phyloP scores from a whole-genome alignment of 2,329 filamentous ascomycete genomes.

The Macroventuria anomochaeta region DNA sequence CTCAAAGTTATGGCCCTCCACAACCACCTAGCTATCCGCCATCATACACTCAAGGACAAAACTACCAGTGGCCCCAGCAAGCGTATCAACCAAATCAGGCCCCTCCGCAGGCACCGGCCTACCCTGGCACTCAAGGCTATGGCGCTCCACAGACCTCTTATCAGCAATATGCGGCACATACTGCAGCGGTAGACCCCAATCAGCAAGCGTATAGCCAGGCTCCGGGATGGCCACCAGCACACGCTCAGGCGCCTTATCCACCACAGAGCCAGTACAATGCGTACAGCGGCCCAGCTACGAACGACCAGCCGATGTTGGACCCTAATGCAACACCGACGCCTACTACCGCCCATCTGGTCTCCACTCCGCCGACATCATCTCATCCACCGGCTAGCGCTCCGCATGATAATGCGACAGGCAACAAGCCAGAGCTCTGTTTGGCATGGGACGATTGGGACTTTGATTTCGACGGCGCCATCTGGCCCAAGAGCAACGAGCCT shows the following conservation, averaged over 20 bases:
- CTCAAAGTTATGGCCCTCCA: slow-evolving; percentile 34
- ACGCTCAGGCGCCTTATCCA: slow-evolving; percentile 26
- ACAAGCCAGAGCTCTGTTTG: slow-evolving; percentile 43
- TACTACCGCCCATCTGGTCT: slow-evolving; percentile 29
- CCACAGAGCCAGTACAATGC: slow-evolving; percentile 24
- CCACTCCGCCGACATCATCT: slow-evolving; percentile 18
- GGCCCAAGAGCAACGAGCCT: slow-evolving; percentile 53
- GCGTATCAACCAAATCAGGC: slow-evolving; percentile 31
- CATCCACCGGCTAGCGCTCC: slow-evolving; percentile 24
- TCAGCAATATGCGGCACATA: slow-evolving; percentile 28
- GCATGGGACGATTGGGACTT: slow-evolving; percentile 52
- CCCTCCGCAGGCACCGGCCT: slow-evolving; percentile 30
- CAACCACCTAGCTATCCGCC: slow-evolving; percentile 29
- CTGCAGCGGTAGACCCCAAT: slow-evolving; percentile 28
- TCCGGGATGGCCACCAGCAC: slow-evolving; percentile 30
- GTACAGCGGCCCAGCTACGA: slow-evolving; percentile 19
- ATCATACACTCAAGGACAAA: slow-evolving; percentile 29
- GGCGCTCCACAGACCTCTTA: slow-evolving; percentile 27
- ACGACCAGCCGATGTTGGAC: slow-evolving; percentile 23
- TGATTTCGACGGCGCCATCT: slow-evolving; percentile 54
- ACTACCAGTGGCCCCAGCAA: slow-evolving; percentile 38
- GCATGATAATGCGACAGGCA: slow-evolving; percentile 24
- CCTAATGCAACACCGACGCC: slow-evolving; percentile 40
- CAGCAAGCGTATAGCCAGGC: slow-evolving; percentile 35
- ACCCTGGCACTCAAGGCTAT: slow-evolving; percentile 32